Conservation (phyloP, 257 asterid genomes). For the Primulina tabacum region DNA sequence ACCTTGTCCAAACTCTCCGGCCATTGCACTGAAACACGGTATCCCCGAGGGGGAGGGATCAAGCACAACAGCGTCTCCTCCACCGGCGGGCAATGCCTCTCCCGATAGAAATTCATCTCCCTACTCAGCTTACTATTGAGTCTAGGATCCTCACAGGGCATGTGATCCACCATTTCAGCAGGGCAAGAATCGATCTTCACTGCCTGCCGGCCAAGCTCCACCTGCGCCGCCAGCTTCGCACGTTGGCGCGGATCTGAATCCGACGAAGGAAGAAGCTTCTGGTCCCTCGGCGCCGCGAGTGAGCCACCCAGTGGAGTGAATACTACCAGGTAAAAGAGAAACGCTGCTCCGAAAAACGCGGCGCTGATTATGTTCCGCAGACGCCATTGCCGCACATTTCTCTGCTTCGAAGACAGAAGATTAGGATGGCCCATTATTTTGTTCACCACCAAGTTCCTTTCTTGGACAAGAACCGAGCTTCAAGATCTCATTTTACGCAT, state of each 20-base stretch:
- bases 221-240: conserved; percentile 30
- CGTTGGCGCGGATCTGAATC: conserved; percentile 43
- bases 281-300: conserved; percentile 46
- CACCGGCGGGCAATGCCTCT: conserved; percentile 86
- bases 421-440: conserved; percentile 39
- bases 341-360: conserved; percentile 38
- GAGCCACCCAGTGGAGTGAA: conserved; percentile 51
- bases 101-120: conserved; percentile 97
- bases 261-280: conserved; percentile 33
- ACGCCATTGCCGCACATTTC: conserved; percentile 40
- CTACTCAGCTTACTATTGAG: conserved; percentile 84
- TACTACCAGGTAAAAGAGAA: conserved; percentile 38
- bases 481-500: conserved; percentile 31
- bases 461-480: background rate
- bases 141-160: conserved; percentile 98
- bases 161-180: conserved; percentile 75
- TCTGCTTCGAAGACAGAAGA: conserved; percentile 34
- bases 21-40: conserved; percentile 80
- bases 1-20: conserved; percentile 95
- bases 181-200: conserved; percentile 57
- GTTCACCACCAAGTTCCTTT: background rate
- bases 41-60: conserved; percentile 89
- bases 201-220: conserved; percentile 40
- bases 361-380: conserved; percentile 40
- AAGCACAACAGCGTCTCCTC: conserved; percentile 81